phyloP scores from a whole-genome alignment of 306 rosid genomes.

The Ziziphus jujuba region DNA sequence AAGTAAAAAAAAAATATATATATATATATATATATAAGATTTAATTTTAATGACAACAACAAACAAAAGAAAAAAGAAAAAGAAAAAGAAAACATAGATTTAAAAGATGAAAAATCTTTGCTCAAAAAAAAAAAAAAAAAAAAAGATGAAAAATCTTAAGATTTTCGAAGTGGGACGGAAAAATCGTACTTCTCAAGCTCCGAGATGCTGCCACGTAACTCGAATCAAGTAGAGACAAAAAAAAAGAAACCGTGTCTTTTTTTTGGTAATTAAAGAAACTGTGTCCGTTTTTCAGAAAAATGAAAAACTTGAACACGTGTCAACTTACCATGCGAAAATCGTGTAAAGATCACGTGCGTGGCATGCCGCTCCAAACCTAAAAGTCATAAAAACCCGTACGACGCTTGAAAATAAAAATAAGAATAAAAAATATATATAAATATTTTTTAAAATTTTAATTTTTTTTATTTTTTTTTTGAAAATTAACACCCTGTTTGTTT shows the following conservation, averaged over 20 bases:
- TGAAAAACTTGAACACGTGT: conserved; percentile 18
- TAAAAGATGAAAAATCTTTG: too few species aligned
- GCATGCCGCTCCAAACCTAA: conserved; percentile 26
- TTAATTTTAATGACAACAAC: too few species aligned
- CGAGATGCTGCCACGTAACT: conserved; percentile 6
- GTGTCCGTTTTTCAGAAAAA: conserved; percentile 3
- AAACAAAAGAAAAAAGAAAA: background rate
- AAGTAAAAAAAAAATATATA: too few species aligned
- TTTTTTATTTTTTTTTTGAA: conserved; percentile 5
- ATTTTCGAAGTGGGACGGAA: too few species aligned
- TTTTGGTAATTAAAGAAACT: too few species aligned
- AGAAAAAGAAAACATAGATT: background rate
- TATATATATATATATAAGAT: too few species aligned
- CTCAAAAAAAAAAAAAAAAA: too few species aligned
- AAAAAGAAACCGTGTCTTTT: too few species aligned
- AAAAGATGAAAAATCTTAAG: too few species aligned
- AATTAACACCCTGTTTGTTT: conserved; percentile 49
- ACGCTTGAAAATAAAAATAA: background rate
- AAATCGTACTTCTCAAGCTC: background rate
- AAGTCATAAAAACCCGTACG: background rate
- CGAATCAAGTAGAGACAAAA: background rate
- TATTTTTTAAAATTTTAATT: background rate
- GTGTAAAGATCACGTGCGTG: conserved; percentile 37
- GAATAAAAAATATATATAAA: background rate
- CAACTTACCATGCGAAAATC: background rate